Base-by-base conservation (phyloP, 176 grass and related monocot species). In the Triticum timopheevii region DNA sequence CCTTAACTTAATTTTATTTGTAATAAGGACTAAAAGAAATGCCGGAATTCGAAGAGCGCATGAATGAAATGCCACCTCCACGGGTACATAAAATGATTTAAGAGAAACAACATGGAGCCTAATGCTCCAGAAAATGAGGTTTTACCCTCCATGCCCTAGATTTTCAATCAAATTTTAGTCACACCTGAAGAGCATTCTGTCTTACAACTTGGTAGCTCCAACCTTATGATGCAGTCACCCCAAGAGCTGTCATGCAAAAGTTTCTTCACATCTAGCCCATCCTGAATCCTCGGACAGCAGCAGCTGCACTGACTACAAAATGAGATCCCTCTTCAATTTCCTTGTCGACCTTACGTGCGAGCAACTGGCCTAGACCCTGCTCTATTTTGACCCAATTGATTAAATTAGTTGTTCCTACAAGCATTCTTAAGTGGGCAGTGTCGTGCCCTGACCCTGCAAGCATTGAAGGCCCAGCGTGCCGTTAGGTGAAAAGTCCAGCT, bases 401-500 rank as follows among this genome's bases (percentile, higher is more conserved):
- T 76, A 76, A 76, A 52, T 36, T 39, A 76, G 49, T 2, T 12
- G 2, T 17, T 28, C 73, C 73, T 52, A 9, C 56, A 59, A 59
- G 56, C 56, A 59, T 59, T 59, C 64, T 12, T 22, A 34, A 13
- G 7, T 56, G 30, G 19, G 58, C n/a, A 25, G 13, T 65, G 72
- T 25, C 44, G 33, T 56, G 62, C 62, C 42, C 30, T 35, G 74
- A 64, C 28, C 59, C 59, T 52, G 74, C 74, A 77, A 65, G 61
- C 79, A 82, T 86, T 90, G 52, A 86, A 82, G 40, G 88, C 61
- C 47, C 27, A 27, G 69, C 77, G 20, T 33, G 65, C 35, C 79
- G 84, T 86, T 90, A 42, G 79, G 84, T 86, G 79, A 20, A 27
- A 23, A 63, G 73, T 78, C 79, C 82, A 80, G 34, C 82, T 19